Evolutionary conservation across 2,329 filamentous ascomycete species (phyloP), one percentile per base, ranked within the genome.

Genomic region (Pezicula radicicola): DNA sequence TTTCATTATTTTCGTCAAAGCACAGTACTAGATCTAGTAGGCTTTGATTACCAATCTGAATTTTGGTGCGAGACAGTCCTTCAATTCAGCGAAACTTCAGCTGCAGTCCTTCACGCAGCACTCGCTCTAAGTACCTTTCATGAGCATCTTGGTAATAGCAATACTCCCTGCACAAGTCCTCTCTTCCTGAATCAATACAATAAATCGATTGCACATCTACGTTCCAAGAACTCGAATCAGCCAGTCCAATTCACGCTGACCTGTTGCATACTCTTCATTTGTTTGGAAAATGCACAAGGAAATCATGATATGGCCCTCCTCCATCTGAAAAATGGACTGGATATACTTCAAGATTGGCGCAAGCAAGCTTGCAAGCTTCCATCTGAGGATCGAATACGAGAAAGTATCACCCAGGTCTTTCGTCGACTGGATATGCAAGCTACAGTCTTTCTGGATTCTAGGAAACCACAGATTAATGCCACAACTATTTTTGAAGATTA

Each of bases 381-480:
- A 42, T 41, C 45, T 13, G 52, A 55, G 18, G 35, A 46, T 9
- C 21, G 50, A 2, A 35, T 42, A 2, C 36, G 50, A 19, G 46
- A 53, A 16, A 35, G 42, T 4, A 48, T 57, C 10, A n/a, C 50
- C 4, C 28, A 42, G 25, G 35, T 53, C 12, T 50, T 57, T 28
- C 36, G 47, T 16, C 41, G 53, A 7, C 44, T 59, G 15, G 57
- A 59, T 18, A 46, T 56, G n/a, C 53, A 59, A 49, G 55, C 57
- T 2, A 57, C 57, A 27, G 37, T 50, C 9, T 57, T 59, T 41
- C 36, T 50, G 45, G 48, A 55, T 36, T 49, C 49, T 30, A 42
- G 55, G 49, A 50, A 48, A 27, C 53, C 57, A 7, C 10, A 44
- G 10, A 27, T 57, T 10, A 43, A 53, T 18, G 27, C 37, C 12